Conservation (phyloP, 73 alveolate species). For the Paramecium pentaurelia region DNA sequence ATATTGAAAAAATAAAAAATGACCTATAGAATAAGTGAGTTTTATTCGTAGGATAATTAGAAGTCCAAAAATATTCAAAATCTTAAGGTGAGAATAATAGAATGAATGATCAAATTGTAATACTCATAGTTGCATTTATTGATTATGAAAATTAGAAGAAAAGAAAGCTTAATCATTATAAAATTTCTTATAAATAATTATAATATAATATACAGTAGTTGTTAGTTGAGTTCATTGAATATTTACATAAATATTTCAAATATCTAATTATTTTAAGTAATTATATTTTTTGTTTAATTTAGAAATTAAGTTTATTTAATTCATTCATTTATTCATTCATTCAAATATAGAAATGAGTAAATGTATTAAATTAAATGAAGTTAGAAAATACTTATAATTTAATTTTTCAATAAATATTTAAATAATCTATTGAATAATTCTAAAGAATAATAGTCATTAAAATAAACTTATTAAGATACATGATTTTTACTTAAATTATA, state of each 20-base stretch:
- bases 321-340: too few relatives aligned
- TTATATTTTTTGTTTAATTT: too few relatives aligned
- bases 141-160: neutral
- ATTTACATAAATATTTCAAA: neutral
- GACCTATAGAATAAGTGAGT: neutral
- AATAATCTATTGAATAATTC: neutral
- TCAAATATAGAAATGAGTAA: too few relatives aligned
- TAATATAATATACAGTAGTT: neutral
- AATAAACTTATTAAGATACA: too few relatives aligned
- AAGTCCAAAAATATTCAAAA: neutral
- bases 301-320: too few relatives aligned
- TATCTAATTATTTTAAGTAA: too few relatives aligned
- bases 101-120: neutral
- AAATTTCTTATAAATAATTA: too few relatives aligned
- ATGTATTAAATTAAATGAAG: too few relatives aligned
- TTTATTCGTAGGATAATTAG: neutral
- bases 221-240: neutral
- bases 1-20: neutral
- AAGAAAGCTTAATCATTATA: conserved; percentile 8
- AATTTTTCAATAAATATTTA: too few relatives aligned
- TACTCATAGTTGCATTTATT: neutral
- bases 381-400: neutral
- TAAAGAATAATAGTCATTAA: neutral
- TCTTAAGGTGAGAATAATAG: neutral
- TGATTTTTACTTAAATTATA: too few relatives aligned